Conservation (phyloP, 139 green algal genomes). For the Chlorella sp. region DNA sequence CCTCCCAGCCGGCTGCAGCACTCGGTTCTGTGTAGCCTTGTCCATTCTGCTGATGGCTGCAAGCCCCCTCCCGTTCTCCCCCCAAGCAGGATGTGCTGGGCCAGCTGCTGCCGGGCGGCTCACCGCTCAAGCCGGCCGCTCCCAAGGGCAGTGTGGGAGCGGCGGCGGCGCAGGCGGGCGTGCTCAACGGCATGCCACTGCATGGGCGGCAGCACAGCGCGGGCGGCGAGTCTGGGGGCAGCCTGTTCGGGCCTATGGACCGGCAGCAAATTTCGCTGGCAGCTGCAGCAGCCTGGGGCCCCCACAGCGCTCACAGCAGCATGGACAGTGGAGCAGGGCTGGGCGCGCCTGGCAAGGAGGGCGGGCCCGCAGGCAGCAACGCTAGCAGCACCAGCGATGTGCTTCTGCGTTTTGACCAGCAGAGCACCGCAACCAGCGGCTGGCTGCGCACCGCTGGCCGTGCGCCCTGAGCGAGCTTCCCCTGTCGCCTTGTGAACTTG, state of each 20-base stretch:
- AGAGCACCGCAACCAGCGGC: too few relatives aligned
- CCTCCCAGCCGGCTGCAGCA: too few relatives aligned
- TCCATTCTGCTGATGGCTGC: too few relatives aligned
- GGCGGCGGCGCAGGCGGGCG: neutral
- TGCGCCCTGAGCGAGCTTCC: too few relatives aligned
- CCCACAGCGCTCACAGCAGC: constrained; percentile 8
- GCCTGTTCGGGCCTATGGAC: neutral
- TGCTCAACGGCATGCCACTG: constrained; percentile 5
- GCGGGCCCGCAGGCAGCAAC: neutral
- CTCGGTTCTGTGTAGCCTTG: too few relatives aligned
- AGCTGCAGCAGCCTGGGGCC: constrained; percentile 1
- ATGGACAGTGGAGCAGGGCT: constrained; percentile 2
- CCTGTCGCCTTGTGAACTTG: too few relatives aligned
- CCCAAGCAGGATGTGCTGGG: neutral
- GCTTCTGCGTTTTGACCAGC: neutral
- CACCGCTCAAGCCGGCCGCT: neutral
- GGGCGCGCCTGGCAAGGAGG: neutral
- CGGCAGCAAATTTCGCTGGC: constrained; percentile 19
- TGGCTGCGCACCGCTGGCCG: too few relatives aligned
- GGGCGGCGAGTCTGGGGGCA: neutral
- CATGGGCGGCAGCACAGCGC: constrained; percentile 2
- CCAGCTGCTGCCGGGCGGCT: neutral
- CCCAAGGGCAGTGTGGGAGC: neutral
- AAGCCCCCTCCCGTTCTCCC: neutral
- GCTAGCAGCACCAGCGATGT: neutral